These are phyloP conservation scores for Coniochaeta prunicola DNA, from an alignment of 2,329 filamentous ascomycete genomes.

Conservation along the genomic window DNA sequence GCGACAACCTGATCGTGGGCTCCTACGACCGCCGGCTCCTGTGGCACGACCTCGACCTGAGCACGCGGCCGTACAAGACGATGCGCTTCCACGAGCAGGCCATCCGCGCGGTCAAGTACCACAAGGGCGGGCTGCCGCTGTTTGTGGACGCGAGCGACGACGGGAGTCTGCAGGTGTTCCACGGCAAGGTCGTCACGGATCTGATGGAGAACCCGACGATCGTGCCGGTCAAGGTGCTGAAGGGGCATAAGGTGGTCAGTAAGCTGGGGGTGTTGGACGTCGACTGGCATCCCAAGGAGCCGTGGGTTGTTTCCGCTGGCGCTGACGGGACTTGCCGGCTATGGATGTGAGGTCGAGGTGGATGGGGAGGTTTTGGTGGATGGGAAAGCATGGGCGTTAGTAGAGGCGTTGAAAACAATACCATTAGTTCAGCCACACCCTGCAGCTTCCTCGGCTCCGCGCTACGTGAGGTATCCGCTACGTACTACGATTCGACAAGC, in stretches of 20 bases:
- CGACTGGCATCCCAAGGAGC: slow-evolving; percentile 91
- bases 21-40: slow-evolving; percentile 90
- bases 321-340: slow-evolving; percentile 88
- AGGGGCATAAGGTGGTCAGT: slow-evolving; percentile 79
- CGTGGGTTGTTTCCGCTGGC: slow-evolving; percentile 90
- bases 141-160: slow-evolving; percentile 96
- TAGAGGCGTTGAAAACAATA: background rate
- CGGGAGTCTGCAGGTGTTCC: slow-evolving; percentile 90
- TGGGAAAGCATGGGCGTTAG: background rate
- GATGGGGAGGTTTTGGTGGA: background rate
- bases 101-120: slow-evolving; percentile 82
- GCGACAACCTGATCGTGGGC: slow-evolving; percentile 89
- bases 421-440: background rate
- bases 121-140: slow-evolving; percentile 68
- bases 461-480: too few relatives aligned
- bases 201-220: slow-evolving; percentile 95
- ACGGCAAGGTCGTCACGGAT: slow-evolving; percentile 90
- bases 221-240: slow-evolving; percentile 89
- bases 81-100: slow-evolving; percentile 91
- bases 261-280: slow-evolving; percentile 88
- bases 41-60: slow-evolving; percentile 96
- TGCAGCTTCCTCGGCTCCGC: background rate
- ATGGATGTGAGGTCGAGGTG: slow-evolving; percentile 36
- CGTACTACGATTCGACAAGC: too few relatives aligned
- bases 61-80: slow-evolving; percentile 87